Evolutionary conservation across 495 filamentous ascomycete species (phyloP).

Genomic region (Recurvomyces mirabilis): DNA sequence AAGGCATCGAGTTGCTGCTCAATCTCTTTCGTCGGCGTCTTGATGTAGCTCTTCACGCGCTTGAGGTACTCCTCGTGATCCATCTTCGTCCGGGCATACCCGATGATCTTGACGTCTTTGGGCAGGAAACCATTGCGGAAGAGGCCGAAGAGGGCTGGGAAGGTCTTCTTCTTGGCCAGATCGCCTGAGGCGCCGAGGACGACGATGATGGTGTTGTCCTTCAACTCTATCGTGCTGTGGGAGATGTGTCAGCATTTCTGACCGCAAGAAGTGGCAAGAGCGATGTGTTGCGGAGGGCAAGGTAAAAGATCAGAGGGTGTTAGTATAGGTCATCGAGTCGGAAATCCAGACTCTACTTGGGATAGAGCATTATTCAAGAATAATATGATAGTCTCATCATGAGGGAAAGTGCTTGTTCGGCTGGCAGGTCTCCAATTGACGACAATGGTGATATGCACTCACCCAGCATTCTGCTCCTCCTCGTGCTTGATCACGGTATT

Average conservation of each 20-base stretch:
- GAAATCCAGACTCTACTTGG: constrained; percentile 1
- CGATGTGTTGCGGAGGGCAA: not conserved
- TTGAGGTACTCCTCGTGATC: constrained; percentile 89
- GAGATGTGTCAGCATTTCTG: not conserved
- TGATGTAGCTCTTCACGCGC: constrained; percentile 95
- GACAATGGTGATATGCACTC: constrained; percentile 26
- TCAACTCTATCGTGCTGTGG: constrained; percentile 74
- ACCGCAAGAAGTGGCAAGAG: not conserved
- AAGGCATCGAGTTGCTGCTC: constrained; percentile 90
- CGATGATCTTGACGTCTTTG: constrained; percentile 91
- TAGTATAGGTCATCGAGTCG: not conserved
- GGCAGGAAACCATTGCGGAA: constrained; percentile 97
- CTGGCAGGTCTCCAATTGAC: no score
- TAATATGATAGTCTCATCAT: not conserved
- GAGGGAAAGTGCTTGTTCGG: constrained; percentile 1
- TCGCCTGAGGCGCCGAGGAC: constrained; percentile 96
- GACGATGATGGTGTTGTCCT: constrained; percentile 95
- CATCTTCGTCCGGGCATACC: constrained; percentile 99
- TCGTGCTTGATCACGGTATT: not conserved
- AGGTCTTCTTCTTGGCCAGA: constrained; percentile 99
- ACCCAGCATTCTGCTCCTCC: constrained; percentile 49
- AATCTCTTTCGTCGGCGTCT: constrained; percentile 95
- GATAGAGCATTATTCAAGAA: no score
- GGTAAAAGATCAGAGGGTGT: not conserved
- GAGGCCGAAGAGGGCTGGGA: constrained; percentile 95